A percentile compares a stretch with the other conserved stretches of the same genome.
Evolutionary conservation across 768 basidiomycete species (phyloP).

Genomic region (Lenzites betulinus): DNA sequence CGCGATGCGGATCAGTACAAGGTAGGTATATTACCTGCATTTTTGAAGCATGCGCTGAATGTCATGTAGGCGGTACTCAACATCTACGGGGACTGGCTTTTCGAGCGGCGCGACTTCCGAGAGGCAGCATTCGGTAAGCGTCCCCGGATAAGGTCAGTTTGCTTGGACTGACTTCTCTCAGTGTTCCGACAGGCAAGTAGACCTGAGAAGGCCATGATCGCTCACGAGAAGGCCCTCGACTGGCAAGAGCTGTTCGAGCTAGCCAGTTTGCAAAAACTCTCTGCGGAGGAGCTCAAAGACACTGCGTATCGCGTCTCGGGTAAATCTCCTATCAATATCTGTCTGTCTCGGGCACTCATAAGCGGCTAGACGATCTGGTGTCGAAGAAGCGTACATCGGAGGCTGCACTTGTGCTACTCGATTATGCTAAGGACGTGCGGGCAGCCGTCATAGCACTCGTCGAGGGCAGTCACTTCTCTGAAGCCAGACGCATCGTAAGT

Average conservation of each 20-base stretch:
- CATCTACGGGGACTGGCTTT: slow-evolving; percentile 85
- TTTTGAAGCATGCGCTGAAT: neutral
- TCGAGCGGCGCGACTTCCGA: slow-evolving; percentile 78
- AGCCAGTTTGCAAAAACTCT: slow-evolving; percentile 53
- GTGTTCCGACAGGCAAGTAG: slow-evolving; percentile 74
- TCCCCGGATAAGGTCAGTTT: neutral
- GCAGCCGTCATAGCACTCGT: slow-evolving; percentile 77
- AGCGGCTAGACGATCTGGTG: slow-evolving; percentile 67
- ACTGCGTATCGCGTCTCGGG: slow-evolving; percentile 82
- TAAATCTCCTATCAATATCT: slow-evolving; percentile 34
- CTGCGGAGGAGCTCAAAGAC: slow-evolving; percentile 57
- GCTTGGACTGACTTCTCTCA: slow-evolving; percentile 30
- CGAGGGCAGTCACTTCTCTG: slow-evolving; percentile 81
- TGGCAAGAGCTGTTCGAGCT: slow-evolving; percentile 94
- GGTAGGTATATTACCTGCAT: slow-evolving; percentile 40
- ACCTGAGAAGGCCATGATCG: slow-evolving; percentile 75
- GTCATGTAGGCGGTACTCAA: slow-evolving; percentile 59
- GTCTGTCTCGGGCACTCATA: neutral
- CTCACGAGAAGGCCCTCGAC: slow-evolving; percentile 82
- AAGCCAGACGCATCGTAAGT: slow-evolving; percentile 84
- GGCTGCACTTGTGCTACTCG: slow-evolving; percentile 79
- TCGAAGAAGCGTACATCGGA: slow-evolving; percentile 81
- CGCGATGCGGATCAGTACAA: slow-evolving; percentile 60
- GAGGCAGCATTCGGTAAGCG: slow-evolving; percentile 79
- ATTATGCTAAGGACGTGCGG: slow-evolving; percentile 79